Evolutionary conservation across 192 early-diverging fungal genomes (phyloP), one percentile per base, ranked within the genome.

Genomic region (Spizellomyces sp.): DNA sequence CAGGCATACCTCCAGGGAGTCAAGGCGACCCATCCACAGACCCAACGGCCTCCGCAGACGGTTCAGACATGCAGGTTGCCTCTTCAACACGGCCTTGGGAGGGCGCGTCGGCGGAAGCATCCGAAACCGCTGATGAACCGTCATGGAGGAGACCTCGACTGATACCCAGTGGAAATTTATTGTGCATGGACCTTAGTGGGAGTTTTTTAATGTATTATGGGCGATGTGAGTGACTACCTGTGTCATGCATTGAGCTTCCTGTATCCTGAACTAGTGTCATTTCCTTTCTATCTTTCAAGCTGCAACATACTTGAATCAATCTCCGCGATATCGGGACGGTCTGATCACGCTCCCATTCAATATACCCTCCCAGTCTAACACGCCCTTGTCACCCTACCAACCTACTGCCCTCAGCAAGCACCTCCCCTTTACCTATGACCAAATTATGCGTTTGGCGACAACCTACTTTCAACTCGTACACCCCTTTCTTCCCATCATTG

Each of bases 401-500:
- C 57, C 58, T 14, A 22, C 6, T 22, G 61, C 70, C 10, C 61
- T 72, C n/a, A 55, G 50, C 12, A 36, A 64, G 10, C 22, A 56
- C 36, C 55, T 72, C 5, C 70, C 70, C 10, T 43, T 72, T 42
- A 64, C 70, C 0, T 58, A 72, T 48, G 70, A 72, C 8, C 70
- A 72, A 55, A 58, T 74, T 17, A 45, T 67, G 54, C 41, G 22
- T 12, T 56, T 74, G 5, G 1, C 55, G 5, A 17, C 17, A 7
- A 14, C 27, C 10, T 74, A 67, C 57, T 74, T 74, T 48, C 64
- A 74, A 9, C 54, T 48, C 22, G 45, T 74, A 14, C 71, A 74
- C 43, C 71, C 71, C 4, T 74, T 47, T 19, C 22, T 74, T n/a
- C 71, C 71, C 8, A 66, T 74, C 19, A 57, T 74, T 44, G 71